A percentile compares a stretch with the other conserved stretches of the same genome.
These are phyloP conservation scores for Phylloporus sp. DNA, from an alignment of 768 basidiomycete genomes.

Conservation along the genomic window DNA sequence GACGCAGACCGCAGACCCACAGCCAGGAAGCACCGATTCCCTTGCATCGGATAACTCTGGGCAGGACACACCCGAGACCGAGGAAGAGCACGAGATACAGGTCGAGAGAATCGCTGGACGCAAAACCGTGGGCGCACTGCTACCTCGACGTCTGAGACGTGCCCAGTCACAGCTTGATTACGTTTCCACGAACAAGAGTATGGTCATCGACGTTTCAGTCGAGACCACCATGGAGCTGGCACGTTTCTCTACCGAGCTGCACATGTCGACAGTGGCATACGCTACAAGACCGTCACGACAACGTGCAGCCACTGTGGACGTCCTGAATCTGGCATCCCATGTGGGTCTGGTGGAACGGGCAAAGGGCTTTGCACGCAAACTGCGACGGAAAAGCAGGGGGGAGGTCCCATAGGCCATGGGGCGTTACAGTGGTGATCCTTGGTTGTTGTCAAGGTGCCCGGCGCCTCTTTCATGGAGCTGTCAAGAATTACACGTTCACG, in stretches of 20 bases:
- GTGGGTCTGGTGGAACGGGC: constrained; percentile 35
- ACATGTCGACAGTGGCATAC: constrained; percentile 18
- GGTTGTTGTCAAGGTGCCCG: constrained; percentile 26
- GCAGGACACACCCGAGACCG: constrained; percentile 34
- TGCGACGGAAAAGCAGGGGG: constrained; percentile 38
- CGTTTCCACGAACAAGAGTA: constrained; percentile 24
- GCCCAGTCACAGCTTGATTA: constrained; percentile 39
- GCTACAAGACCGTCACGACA: constrained; percentile 28
- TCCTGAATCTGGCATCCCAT: constrained; percentile 17
- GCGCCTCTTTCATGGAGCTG: constrained; percentile 15
- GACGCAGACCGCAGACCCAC: constrained; percentile 10
- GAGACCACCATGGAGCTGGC: constrained; percentile 35
- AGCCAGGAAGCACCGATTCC: constrained; percentile 46
- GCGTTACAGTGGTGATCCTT: constrained; percentile 18
- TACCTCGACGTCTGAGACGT: constrained; percentile 46
- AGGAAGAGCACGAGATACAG: constrained; percentile 48
- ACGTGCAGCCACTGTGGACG: constrained; percentile 34
- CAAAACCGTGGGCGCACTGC: constrained; percentile 37
- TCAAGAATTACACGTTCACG: constrained; percentile 12
- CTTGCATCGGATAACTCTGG: constrained; percentile 37
- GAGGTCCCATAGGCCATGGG: constrained; percentile 10
- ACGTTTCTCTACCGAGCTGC: neutral
- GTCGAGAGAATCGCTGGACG: constrained; percentile 46
- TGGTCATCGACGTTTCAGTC: constrained; percentile 48
- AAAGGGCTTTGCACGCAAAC: constrained; percentile 40